These are phyloP conservation scores for Fusarium kyushuense DNA, from an alignment of 2,329 filamentous ascomycete species.

Conservation along the genomic window DNA sequence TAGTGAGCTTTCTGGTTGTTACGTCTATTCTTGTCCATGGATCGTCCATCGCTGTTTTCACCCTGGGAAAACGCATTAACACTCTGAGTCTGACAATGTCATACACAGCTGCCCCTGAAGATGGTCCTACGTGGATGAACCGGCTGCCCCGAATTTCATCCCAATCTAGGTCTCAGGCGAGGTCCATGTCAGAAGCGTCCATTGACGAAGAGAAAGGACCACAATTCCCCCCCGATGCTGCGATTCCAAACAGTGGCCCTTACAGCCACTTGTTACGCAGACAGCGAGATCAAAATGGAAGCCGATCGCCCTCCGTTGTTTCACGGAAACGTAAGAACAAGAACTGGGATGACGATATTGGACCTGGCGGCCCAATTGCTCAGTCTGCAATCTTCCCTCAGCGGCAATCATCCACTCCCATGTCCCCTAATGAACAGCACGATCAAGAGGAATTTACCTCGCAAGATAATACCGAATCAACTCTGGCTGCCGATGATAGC, in stretches of 20 bases:
- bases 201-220: slow-evolving; percentile 71
- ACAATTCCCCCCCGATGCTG: slow-evolving; percentile 73
- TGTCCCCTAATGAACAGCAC: slow-evolving; percentile 34
- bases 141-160: slow-evolving; percentile 79
- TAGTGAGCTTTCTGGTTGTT: slow-evolving; percentile 93
- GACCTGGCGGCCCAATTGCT: slow-evolving; percentile 86
- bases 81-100: slow-evolving; percentile 95
- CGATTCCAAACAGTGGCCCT: slow-evolving; percentile 74
- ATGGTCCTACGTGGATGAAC: slow-evolving; percentile 95
- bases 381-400: slow-evolving; percentile 89
- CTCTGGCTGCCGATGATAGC: slow-evolving; percentile 51
- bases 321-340: slow-evolving; percentile 73
- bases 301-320: slow-evolving; percentile 70
- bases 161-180: slow-evolving; percentile 82
- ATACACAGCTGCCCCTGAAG: slow-evolving; percentile 90
- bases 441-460: slow-evolving; percentile 51
- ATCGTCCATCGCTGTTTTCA: slow-evolving; percentile 98
- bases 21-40: slow-evolving; percentile 95
- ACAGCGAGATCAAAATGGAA: slow-evolving; percentile 79
- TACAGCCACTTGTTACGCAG: slow-evolving; percentile 77
- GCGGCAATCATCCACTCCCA: slow-evolving; percentile 51
- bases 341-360: slow-evolving; percentile 77
- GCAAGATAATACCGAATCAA: slow-evolving; percentile 52
- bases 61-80: slow-evolving; percentile 97
- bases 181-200: slow-evolving; percentile 85